phyloP scores from a whole-genome alignment of 1,284 basidiomycete species.

The Ganoderma multipileum region DNA sequence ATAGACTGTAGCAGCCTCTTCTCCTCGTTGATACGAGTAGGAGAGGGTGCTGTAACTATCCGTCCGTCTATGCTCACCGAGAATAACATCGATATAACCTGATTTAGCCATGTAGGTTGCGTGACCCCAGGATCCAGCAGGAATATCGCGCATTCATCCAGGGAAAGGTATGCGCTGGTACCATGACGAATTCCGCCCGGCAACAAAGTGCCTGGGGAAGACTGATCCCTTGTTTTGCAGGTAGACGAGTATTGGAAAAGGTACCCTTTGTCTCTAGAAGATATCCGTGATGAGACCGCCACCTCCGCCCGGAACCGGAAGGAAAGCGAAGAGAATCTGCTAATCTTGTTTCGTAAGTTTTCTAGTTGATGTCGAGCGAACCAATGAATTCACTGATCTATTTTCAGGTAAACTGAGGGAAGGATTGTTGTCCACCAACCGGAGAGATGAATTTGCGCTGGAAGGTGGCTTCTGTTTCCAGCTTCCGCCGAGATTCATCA shows the following conservation, averaged over 20 bases:
- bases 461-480: conserved; percentile 57
- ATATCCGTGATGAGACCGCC: conserved; percentile 24
- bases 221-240: conserved; percentile 39
- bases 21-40: background rate
- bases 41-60: background rate
- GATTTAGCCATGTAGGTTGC: conserved; percentile 54
- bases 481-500: background rate
- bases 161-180: conserved; percentile 55
- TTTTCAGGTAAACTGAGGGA: conserved; percentile 73
- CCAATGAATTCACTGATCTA: background rate
- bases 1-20: background rate
- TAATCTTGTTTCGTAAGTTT: conserved; percentile 70
- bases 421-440: conserved; percentile 64
- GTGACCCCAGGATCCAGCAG: conserved; percentile 60
- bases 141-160: conserved; percentile 69
- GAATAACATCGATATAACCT: conserved; percentile 22
- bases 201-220: background rate
- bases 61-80: background rate
- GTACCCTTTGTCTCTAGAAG: conserved; percentile 41
- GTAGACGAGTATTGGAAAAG: conserved; percentile 52
- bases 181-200: background rate
- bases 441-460: conserved; percentile 62
- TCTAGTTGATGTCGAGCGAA: background rate
- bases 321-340: conserved; percentile 66
- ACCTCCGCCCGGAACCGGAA: conserved; percentile 47